Evolutionary conservation across 805 yeast genomes (phyloP).

Genomic region (Candida taoyuanica): DNA sequence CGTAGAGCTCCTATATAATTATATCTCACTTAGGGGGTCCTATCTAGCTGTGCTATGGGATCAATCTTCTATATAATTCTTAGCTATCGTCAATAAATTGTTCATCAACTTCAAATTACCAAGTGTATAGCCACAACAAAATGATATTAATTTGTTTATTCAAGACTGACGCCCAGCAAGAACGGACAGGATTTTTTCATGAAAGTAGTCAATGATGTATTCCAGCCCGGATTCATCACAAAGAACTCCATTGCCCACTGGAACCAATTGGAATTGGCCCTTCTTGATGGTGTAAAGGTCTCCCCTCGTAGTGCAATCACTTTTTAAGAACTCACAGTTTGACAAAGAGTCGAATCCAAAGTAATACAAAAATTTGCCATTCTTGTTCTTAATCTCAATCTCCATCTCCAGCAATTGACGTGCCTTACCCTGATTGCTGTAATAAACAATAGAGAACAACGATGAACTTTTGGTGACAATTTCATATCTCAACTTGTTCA

Average conservation of each 20-base stretch:
- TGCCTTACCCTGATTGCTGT: constrained; percentile 5
- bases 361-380: constrained; percentile 6
- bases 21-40: too few relatives aligned
- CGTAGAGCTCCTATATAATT: too few relatives aligned
- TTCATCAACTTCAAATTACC: too few relatives aligned
- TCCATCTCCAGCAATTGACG: constrained; percentile 12
- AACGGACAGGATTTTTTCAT: constrained; percentile 7
- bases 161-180: neutral
- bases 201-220: constrained; percentile 15
- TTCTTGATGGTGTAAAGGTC: constrained; percentile 5
- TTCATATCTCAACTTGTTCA: constrained; percentile 14
- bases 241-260: constrained; percentile 14
- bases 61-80: too few relatives aligned
- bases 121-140: too few relatives aligned
- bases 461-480: constrained; percentile 20
- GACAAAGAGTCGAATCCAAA: constrained; percentile 6
- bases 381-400: constrained; percentile 13
- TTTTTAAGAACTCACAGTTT: constrained; percentile 4
- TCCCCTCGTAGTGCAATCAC: constrained; percentile 9
- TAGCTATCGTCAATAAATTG: too few relatives aligned
- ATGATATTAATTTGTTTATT: neutral
- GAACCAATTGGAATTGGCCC: constrained; percentile 8
- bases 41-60: neutral
- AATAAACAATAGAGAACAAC: constrained; percentile 18
- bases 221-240: constrained; percentile 14